Evolutionary conservation across 106 monocot genomes (phyloP), one percentile per base, ranked within the genome.

Genomic region (Dioscorea zingiberensis): DNA sequence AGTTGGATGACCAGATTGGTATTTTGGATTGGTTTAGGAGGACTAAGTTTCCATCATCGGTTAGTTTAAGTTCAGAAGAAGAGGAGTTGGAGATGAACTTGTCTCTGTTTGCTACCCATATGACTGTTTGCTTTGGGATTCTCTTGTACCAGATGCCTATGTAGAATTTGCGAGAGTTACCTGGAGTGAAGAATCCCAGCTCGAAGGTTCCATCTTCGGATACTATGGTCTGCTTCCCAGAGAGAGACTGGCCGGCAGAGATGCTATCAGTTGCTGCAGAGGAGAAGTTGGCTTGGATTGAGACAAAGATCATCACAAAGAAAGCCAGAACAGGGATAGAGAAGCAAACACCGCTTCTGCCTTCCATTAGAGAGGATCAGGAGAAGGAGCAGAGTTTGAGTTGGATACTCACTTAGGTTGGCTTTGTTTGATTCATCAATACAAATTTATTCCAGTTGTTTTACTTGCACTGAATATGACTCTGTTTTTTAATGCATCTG

Each of bases 131-230:
- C 0, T 17, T 21, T 14, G 60, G 24, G 61, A 78, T 21, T 13
- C 48, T 68, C 19, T 68, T 67, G 73, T 73, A 73, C 73, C 78
- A 78, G 27, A 71, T 78, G 44, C 73, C 73, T 23, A 78, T 24
- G 47, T 78, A 78, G 54, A 46, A 49, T 13, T 62, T 67, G 6
- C 7, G 9, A 5, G 77, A 61, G 22, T 38, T 55, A 26, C 58
- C 58, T 22, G 72, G 61, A 1, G 32, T 49, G 67, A 77, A 72
- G 69, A 75, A 75, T 11, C 75, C 75, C 16, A 75, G 55, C 44
- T 44, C 68, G 21, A 75, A 69, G 26, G 3, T 67, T 16, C 60
- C 67, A 1, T 32, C 60, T 54, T 71, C 14, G 53, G 77, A 78
- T 1, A 67, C 46, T 7, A 78, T 53, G n/a, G 54, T 71, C 48